Evolutionary conservation across 768 basidiomycete species (phyloP).

Genomic region (Rhizopogon roseolus): DNA sequence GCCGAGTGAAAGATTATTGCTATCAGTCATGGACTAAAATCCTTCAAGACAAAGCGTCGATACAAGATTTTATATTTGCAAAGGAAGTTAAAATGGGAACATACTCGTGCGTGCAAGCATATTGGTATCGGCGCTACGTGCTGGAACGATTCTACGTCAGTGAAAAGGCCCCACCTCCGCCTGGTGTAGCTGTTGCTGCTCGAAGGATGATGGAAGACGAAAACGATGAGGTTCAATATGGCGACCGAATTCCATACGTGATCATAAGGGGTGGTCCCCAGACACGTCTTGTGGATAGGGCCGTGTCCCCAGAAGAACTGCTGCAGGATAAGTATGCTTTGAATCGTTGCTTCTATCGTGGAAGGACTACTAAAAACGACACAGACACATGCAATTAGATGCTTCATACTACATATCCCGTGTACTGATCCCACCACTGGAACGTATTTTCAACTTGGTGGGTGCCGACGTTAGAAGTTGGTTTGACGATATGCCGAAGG

Average conservation of each 20-base stretch:
- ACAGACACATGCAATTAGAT: constrained; percentile 73
- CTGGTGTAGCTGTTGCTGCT: constrained; percentile 87
- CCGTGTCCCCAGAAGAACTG: constrained; percentile 68
- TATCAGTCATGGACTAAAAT: constrained; percentile 80
- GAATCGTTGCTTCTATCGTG: neutral
- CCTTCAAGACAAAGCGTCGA: constrained; percentile 69
- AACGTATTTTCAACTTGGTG: constrained; percentile 85
- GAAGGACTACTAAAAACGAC: neutral
- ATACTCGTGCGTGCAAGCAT: constrained; percentile 59
- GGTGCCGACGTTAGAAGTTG: constrained; percentile 84
- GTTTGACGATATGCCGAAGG: constrained; percentile 85
- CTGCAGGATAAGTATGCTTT: constrained; percentile 52
- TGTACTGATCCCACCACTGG: constrained; percentile 85
- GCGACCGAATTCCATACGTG: constrained; percentile 90
- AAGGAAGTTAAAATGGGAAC: constrained; percentile 93
- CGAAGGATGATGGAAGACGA: constrained; percentile 69
- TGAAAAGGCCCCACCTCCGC: constrained; percentile 80
- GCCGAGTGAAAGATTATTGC: constrained; percentile 85
- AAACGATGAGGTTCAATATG: constrained; percentile 84
- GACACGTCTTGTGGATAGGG: constrained; percentile 67
- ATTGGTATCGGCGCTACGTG: neutral
- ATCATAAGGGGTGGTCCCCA: constrained; percentile 65
- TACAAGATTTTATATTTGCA: constrained; percentile 94
- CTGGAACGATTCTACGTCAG: constrained; percentile 33
- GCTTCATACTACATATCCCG: constrained; percentile 83